These are phyloP conservation scores for Dendrobium nobile DNA, from an alignment of 106 monocot species.

Conservation along the genomic window DNA sequence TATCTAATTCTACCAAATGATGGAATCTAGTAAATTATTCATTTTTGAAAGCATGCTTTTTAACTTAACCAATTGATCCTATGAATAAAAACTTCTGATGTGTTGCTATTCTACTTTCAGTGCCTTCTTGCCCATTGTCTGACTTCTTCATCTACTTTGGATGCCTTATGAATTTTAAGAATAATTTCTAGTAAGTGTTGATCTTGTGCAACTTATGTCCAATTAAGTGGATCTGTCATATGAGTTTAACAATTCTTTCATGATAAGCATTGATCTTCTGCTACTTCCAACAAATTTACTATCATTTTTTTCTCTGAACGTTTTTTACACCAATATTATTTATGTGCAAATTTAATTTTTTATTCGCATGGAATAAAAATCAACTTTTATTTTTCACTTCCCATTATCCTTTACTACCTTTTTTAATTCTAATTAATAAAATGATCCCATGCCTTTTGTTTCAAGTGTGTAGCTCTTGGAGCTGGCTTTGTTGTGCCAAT, in stretches of 20 bases:
- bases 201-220: not conserved
- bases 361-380: not conserved
- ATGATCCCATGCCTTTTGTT: not conserved
- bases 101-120: no score
- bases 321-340: not conserved
- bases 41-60: no score
- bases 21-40: no score
- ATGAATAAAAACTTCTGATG: no score
- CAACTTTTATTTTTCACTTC: not conserved
- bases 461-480: not conserved
- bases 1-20: no score
- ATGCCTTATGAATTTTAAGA: no score
- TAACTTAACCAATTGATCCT: no score
- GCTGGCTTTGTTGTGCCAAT: not conserved
- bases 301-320: not conserved
- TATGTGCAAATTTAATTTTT: not conserved
- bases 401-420: not conserved
- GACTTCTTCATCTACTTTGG: no score
- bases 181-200: not conserved
- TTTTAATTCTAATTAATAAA: not conserved
- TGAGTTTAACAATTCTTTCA: not conserved
- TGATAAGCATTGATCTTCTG: not conserved
- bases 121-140: no score
- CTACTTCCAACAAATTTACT: not conserved
- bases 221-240: not conserved